A percentile compares a stretch with the other conserved stretches of the same genome.
Conservation (phyloP, 306 rosid species). For the Dryas drummondii region DNA sequence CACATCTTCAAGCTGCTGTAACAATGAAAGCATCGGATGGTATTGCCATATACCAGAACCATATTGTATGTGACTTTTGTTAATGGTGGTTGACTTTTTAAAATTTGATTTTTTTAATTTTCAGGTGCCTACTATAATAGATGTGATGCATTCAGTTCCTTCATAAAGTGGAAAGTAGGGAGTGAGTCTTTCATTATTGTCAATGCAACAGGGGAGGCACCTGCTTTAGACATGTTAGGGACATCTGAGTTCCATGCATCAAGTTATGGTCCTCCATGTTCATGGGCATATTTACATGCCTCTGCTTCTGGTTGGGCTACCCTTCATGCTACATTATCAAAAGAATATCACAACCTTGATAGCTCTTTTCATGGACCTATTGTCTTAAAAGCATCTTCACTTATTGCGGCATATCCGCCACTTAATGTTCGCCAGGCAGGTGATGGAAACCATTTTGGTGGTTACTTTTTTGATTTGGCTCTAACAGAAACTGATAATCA, state of each 20-base stretch:
- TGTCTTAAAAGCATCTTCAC: slow-evolving; percentile 70
- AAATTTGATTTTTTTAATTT: slow-evolving; percentile 34
- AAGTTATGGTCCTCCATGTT: slow-evolving; percentile 62
- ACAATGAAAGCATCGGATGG: slow-evolving; percentile 88
- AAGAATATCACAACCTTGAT: slow-evolving; percentile 56
- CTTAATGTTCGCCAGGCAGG: slow-evolving; percentile 61
- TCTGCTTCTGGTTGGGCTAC: slow-evolving; percentile 70
- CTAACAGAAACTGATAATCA: slow-evolving; percentile 50
- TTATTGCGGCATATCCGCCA: slow-evolving; percentile 71
- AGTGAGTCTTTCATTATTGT: slow-evolving; percentile 71
- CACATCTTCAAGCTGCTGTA: slow-evolving; percentile 81
- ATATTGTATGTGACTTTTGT: slow-evolving; percentile 15
- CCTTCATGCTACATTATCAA: slow-evolving; percentile 68
- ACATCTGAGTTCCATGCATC: slow-evolving; percentile 41
- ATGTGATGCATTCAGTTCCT: slow-evolving; percentile 75
- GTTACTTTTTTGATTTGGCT: slow-evolving; percentile 75
- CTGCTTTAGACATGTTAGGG: slow-evolving; percentile 42
- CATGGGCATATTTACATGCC: slow-evolving; percentile 69
- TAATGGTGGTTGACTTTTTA: slow-evolving; percentile 24
- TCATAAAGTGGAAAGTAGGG: slow-evolving; percentile 81
- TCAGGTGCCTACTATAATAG: slow-evolving; percentile 77
- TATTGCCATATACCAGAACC: slow-evolving; percentile 31
- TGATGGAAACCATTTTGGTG: slow-evolving; percentile 89
- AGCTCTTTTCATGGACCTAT: slow-evolving; percentile 48
- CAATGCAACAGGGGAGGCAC: slow-evolving; percentile 55